Conservation (phyloP, 2,329 filamentous ascomycete genomes). For the Beauveria scarabaeidicola region DNA sequence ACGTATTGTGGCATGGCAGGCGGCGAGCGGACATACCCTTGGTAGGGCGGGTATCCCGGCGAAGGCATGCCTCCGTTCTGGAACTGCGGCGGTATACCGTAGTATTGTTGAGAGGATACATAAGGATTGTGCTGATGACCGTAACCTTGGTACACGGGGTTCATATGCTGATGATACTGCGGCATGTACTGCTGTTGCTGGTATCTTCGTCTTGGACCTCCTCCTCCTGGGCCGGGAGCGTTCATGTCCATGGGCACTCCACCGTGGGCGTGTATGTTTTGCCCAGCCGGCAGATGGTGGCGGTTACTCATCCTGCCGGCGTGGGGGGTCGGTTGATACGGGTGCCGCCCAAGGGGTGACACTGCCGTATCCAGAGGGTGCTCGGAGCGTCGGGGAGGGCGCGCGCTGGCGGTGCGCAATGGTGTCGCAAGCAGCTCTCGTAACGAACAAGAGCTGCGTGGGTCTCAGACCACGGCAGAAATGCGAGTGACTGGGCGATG, state of each 20-base stretch:
- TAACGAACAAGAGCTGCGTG: background rate
- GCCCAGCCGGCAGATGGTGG: slow-evolving; percentile 74
- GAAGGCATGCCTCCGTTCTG: slow-evolving; percentile 41
- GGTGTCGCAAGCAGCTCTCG: background rate
- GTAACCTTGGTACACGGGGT: slow-evolving; percentile 43
- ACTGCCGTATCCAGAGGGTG: slow-evolving; percentile 4
- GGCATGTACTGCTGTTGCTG: slow-evolving; percentile 25
- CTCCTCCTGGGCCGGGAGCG: slow-evolving; percentile 23
- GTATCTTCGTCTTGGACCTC: slow-evolving; percentile 26
- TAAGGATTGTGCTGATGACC: slow-evolving; percentile 42
- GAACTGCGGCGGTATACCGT: slow-evolving; percentile 52
- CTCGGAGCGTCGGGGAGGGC: background rate
- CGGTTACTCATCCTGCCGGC: slow-evolving; percentile 69
- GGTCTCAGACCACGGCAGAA: background rate
- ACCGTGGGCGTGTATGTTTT: slow-evolving; percentile 44
- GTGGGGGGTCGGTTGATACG: slow-evolving; percentile 34
- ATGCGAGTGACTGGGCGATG: background rate
- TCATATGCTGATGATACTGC: slow-evolving; percentile 33
- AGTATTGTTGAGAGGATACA: slow-evolving; percentile 33
- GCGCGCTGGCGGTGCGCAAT: background rate
- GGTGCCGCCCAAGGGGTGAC: slow-evolving; percentile 12
- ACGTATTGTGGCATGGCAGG: slow-evolving; percentile 47
- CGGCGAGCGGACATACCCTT: slow-evolving; percentile 40
- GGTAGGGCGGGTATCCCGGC: slow-evolving; percentile 41
- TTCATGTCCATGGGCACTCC: slow-evolving; percentile 27